Base-by-base conservation (phyloP, 2,329 filamentous ascomycete genomes). In the Gremmenia infestans region DNA sequence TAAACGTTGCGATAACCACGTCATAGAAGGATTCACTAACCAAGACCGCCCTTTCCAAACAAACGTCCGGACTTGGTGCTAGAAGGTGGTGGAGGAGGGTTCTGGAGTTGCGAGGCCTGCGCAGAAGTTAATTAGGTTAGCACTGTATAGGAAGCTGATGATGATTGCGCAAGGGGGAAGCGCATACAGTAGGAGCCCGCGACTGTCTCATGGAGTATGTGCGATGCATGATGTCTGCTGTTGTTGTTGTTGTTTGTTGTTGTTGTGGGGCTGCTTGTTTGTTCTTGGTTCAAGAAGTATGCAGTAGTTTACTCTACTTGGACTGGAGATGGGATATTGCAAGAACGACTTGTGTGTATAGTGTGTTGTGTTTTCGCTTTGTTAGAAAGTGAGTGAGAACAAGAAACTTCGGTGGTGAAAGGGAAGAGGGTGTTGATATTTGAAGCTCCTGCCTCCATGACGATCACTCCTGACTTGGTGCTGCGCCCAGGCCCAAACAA, bases 201-300 rank as follows among this genome's bases (percentile, higher is more conserved):
- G 89, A 88, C 77, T 95, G 89, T 87, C 94, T 92, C 94, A 97
- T 96, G 69, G 91, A 96, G 75, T 97, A 99, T 64, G 94, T 97
- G 74, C 93, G 91, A 83, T 99, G 94, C 93, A 99, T 99, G 55
- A 60, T 76, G 57, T 43, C 42, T 50, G 53, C 25, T 23, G 43
- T 46, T 25, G 12, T 50, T 52, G 45, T n/a, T 42, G 23, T 2
- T 22, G 19, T 39, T 46, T 25, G 12, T 50, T 52, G 45, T n/a
- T 42, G 7, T 35, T 48, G 11, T 39, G 15, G 12, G 40, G 47
- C 50, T n/a, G 17, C 8, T 28, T 7, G 7, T 28, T 28, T 28
- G 25, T 9, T 28, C 25, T 28, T 28, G 25, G 25, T 8, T 28
- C 23, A 25, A 25, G 5, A 28, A 9, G 7, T 28, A 28, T 28